Percentiles rank a stretch among this genome's conserved stretches.
phyloP scores from a whole-genome alignment of 371 early-diverging fungal species.

The Choanephora cucurbitarum region DNA sequence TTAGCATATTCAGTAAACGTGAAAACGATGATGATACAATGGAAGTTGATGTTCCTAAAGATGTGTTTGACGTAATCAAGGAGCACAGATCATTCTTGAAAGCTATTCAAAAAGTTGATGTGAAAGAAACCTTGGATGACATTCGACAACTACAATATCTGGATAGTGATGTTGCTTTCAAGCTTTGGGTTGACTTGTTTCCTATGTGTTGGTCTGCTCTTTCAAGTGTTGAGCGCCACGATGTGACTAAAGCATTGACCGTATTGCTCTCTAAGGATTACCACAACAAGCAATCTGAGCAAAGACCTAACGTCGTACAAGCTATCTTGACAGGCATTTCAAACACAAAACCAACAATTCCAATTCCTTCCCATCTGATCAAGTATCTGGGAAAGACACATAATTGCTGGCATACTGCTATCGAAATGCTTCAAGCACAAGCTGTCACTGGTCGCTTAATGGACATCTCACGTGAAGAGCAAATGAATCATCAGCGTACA shows the following conservation, averaged over 20 bases:
- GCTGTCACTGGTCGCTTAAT: slow-evolving; percentile 45
- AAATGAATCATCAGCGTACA: slow-evolving; percentile 83
- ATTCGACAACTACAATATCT: slow-evolving; percentile 73
- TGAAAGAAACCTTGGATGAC: slow-evolving; percentile 54
- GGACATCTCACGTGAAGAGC: slow-evolving; percentile 78
- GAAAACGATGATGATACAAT: slow-evolving; percentile 11
- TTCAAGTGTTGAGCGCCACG: slow-evolving; percentile 75
- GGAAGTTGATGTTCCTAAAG: slow-evolving; percentile 36
- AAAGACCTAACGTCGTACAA: slow-evolving; percentile 92
- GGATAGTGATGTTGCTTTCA: slow-evolving; percentile 68
- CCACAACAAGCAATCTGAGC: slow-evolving; percentile 77
- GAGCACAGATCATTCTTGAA: slow-evolving; percentile 64
- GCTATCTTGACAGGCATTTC: slow-evolving; percentile 85
- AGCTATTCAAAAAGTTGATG: slow-evolving; percentile 56
- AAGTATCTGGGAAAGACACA: slow-evolving; percentile 90
- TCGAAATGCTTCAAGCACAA: slow-evolving; percentile 72
- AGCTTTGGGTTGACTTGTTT: slow-evolving; percentile 89
- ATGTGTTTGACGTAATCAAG: slow-evolving; percentile 39
- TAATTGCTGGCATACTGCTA: slow-evolving; percentile 89
- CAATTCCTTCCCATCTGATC: slow-evolving; percentile 90
- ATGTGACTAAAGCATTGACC: slow-evolving; percentile 79
- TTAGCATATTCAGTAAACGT: slow-evolving; percentile 38
- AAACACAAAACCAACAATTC: slow-evolving; percentile 70
- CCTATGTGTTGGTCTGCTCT: slow-evolving; percentile 83
- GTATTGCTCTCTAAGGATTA: slow-evolving; percentile 89